phyloP scores from a whole-genome alignment of 805 yeast species.

The Zygoascus biomembranicola region DNA sequence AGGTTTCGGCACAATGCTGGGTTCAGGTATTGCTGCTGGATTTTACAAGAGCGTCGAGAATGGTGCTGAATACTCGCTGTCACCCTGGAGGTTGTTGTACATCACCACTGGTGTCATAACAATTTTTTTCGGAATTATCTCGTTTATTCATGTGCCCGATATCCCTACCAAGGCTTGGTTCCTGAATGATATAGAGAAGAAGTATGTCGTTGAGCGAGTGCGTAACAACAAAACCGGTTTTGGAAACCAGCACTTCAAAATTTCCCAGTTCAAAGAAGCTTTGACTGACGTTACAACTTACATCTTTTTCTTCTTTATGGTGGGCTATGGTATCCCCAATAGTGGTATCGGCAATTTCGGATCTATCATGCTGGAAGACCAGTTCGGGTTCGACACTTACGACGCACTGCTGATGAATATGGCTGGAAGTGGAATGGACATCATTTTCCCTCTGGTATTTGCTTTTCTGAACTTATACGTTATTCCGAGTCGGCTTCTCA shows the following conservation, averaged over 20 bases:
- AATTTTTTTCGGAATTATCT: constrained; percentile 28
- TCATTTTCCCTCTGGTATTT: constrained; percentile 5
- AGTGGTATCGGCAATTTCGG: constrained; percentile 48
- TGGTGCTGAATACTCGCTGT: constrained; percentile 18
- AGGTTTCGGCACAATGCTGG: constrained; percentile 39
- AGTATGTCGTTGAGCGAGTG: constrained; percentile 43
- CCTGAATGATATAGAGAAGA: constrained; percentile 37
- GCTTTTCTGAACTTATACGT: constrained; percentile 15
- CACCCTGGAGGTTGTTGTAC: constrained; percentile 47
- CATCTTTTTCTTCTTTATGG: constrained; percentile 36
- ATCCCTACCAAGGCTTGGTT: constrained; percentile 43
- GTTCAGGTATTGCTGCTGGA: constrained; percentile 43
- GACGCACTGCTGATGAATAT: constrained; percentile 11
- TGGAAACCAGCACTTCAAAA: constrained; percentile 46
- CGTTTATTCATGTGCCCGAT: constrained; percentile 38
- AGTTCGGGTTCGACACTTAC: constrained; percentile 6
- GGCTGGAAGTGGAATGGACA: constrained; percentile 10
- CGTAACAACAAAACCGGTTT: constrained; percentile 49
- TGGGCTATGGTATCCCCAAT: constrained; percentile 38
- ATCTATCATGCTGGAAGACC: constrained; percentile 28
- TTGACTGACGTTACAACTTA: constrained; percentile 42
- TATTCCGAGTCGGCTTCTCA: constrained; percentile 27
- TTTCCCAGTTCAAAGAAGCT: constrained; percentile 45
- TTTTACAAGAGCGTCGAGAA: constrained; percentile 22
- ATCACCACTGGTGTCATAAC: constrained; percentile 52